Evolutionary conservation across 768 basidiomycete species (phyloP).

Genomic region (Russula lepida): DNA sequence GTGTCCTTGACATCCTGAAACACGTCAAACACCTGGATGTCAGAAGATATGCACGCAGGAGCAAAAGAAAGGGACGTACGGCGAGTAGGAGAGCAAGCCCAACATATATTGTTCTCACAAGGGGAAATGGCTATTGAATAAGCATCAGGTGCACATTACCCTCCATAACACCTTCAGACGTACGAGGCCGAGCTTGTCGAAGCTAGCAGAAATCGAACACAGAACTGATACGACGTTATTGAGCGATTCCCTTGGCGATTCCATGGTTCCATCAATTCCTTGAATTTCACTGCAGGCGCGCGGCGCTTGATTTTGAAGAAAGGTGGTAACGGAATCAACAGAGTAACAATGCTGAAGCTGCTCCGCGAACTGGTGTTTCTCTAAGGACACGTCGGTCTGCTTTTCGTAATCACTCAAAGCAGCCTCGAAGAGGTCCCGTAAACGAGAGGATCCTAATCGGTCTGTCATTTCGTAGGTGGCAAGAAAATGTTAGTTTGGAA

Average conservation of each 20-base stretch:
- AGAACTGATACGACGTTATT: neutral
- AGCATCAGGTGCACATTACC: neutral
- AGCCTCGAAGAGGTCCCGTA: neutral
- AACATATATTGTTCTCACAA: neutral
- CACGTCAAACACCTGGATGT: neutral
- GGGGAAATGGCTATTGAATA: neutral
- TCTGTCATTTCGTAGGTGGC: neutral
- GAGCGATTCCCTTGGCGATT: neutral
- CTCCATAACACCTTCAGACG: neutral
- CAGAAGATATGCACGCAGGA: neutral
- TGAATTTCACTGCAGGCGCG: neutral
- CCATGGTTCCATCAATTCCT: neutral
- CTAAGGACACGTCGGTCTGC: neutral
- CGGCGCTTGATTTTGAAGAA: neutral
- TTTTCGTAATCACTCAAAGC: neutral
- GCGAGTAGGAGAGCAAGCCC: neutral
- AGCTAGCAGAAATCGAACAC: neutral
- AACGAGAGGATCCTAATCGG: neutral
- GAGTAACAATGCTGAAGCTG: neutral
- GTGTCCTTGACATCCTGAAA: neutral
- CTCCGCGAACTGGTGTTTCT: neutral
- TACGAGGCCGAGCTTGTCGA: neutral
- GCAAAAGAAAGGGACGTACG: neutral
- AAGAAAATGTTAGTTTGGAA: neutral
- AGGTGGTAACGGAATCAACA: neutral